A percentile compares a stretch with the other conserved stretches of the same genome.
These are phyloP conservation scores for Talaromyces verruculosus DNA, from an alignment of 2,329 filamentous ascomycete species.

Conservation along the genomic window DNA sequence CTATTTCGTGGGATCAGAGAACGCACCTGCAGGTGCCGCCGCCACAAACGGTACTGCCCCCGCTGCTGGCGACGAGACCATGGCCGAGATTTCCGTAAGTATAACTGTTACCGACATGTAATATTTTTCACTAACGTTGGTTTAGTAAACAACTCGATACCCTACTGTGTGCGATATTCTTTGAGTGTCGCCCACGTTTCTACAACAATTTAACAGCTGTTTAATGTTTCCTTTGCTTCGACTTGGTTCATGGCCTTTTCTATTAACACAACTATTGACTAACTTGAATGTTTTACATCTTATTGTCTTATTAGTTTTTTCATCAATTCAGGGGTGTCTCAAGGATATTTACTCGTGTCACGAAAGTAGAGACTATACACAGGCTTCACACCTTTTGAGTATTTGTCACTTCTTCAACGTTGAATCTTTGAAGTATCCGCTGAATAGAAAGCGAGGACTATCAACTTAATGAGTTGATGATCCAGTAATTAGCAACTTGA, in stretches of 20 bases:
- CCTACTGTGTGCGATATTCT: not conserved
- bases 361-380: not conserved
- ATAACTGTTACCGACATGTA: not conserved
- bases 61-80: conserved; percentile 53
- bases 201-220: not conserved
- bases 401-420: not conserved
- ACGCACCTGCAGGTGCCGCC: conserved; percentile 42
- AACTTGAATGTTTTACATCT: not conserved
- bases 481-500: not conserved
- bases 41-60: conserved; percentile 49
- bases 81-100: conserved; percentile 58
- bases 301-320: conserved; percentile 1
- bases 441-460: not conserved
- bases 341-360: not conserved
- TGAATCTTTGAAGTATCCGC: not conserved
- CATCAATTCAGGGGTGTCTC: not conserved
- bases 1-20: conserved; percentile 66
- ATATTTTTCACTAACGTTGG: not conserved
- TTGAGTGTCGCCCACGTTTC: not conserved
- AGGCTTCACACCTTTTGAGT: not conserved
- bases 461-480: no score
- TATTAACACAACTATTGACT: not conserved
- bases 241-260: not conserved
- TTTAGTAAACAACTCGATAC: conserved; percentile 13
- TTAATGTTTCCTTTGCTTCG: conserved; percentile 1